phyloP scores from a whole-genome alignment of 768 basidiomycete species.

The Russula emetica region DNA sequence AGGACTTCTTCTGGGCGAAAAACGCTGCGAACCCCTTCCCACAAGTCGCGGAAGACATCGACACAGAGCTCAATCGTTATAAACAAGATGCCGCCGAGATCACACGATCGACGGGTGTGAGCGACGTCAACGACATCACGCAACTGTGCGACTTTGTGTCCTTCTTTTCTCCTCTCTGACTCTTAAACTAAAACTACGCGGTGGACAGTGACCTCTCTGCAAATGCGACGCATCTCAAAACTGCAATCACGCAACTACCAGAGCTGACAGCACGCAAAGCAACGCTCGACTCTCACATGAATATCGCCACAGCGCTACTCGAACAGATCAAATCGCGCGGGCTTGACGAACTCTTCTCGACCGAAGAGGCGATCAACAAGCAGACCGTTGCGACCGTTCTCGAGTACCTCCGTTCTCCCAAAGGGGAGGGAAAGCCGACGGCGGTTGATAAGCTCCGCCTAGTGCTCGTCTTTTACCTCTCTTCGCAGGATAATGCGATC shows the following conservation, averaged over 20 bases:
- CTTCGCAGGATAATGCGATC: constrained; percentile 72
- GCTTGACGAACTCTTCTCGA: constrained; percentile 95
- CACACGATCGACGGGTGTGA: constrained; percentile 92
- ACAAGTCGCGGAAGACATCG: constrained; percentile 97
- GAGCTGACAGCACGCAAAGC: constrained; percentile 96
- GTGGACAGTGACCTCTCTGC: constrained; percentile 74
- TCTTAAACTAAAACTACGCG: not conserved
- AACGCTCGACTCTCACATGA: constrained; percentile 98
- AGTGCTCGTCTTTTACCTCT: constrained; percentile 92
- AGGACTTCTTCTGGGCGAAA: constrained; percentile 98
- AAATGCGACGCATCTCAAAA: constrained; percentile 92
- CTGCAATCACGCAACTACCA: constrained; percentile 94
- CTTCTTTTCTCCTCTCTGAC: not conserved
- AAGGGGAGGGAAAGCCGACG: constrained; percentile 61
- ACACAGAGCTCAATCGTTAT: constrained; percentile 83
- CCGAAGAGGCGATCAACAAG: constrained; percentile 85
- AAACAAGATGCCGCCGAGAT: constrained; percentile 97
- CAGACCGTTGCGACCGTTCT: constrained; percentile 82
- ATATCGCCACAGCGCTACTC: constrained; percentile 91
- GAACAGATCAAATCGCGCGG: constrained; percentile 94
- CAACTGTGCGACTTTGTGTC: constrained; percentile 67
- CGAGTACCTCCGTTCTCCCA: constrained; percentile 74
- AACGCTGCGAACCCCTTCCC: constrained; percentile 97
- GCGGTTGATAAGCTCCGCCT: constrained; percentile 87
- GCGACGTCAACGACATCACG: constrained; percentile 90